phyloP scores from a whole-genome alignment of 75 land plant genomes.

The Selaginella tamariscina region DNA sequence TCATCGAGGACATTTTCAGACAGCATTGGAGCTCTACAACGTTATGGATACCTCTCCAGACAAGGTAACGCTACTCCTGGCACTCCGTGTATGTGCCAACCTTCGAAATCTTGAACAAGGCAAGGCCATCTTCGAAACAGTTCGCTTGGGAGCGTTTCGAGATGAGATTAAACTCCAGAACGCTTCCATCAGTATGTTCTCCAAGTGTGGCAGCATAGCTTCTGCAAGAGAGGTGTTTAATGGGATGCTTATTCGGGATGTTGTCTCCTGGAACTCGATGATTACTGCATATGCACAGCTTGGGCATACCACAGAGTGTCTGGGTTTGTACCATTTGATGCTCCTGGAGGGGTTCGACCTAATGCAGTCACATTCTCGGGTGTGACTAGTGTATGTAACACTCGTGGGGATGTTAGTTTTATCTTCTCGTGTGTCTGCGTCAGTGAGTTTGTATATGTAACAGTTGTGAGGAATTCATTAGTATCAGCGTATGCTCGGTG shows the following conservation, averaged over 20 bases:
- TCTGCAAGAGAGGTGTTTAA: neutral
- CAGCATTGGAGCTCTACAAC: neutral
- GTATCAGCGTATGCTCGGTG: neutral
- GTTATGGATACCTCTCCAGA: neutral
- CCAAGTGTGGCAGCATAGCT: neutral
- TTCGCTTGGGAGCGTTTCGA: neutral
- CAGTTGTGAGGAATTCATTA: neutral
- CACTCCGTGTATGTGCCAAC: neutral
- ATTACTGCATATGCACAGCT: slow-evolving; percentile 1
- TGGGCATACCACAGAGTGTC: neutral
- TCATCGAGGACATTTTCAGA: neutral
- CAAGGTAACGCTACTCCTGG: neutral
- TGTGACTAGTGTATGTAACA: neutral
- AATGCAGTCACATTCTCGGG: neutral
- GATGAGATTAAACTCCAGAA: neutral
- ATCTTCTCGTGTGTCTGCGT: neutral
- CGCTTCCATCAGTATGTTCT: neutral
- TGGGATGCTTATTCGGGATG: neutral
- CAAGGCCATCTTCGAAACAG: neutral
- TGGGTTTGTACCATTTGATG: slow-evolving; percentile 1
- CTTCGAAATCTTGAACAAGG: neutral
- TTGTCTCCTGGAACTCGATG: slow-evolving; percentile 3
- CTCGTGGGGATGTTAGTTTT: neutral
- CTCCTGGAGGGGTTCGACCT: neutral
- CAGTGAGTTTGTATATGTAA: neutral